Evolutionary conservation across 805 yeast genomes (phyloP).

Genomic region (Wickerhamiella alocasiicola): DNA sequence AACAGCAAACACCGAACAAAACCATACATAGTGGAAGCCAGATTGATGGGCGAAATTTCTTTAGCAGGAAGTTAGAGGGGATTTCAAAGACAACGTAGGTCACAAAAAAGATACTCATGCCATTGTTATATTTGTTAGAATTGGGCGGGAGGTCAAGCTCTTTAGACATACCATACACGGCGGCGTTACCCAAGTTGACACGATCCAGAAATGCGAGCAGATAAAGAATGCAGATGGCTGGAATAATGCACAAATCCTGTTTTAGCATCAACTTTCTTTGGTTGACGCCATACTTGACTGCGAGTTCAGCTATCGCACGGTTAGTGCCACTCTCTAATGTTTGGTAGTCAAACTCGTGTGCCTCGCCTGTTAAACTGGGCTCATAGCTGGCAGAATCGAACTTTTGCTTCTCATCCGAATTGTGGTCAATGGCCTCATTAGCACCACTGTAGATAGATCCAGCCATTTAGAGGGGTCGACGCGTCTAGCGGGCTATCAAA

Average conservation of each 20-base stretch:
- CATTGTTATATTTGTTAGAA: constrained; percentile 33
- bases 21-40: constrained; percentile 27
- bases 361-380: too few species aligned
- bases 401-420: too few species aligned
- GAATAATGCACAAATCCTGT: constrained; percentile 33
- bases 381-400: too few species aligned
- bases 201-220: constrained; percentile 36
- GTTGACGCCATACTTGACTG: constrained; percentile 38
- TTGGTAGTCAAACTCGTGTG: too few species aligned
- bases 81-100: constrained; percentile 30
- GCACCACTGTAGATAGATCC: too few species aligned
- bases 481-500: too few species aligned
- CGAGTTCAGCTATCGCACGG: too few species aligned
- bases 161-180: constrained; percentile 32
- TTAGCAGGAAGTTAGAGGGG: constrained; percentile 27
- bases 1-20: constrained; percentile 29
- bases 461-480: too few species aligned
- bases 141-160: constrained; percentile 28
- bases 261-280: constrained; percentile 45
- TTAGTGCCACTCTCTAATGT: too few species aligned
- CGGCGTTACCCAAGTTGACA: constrained; percentile 37
- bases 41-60: constrained; percentile 27
- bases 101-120: constrained; percentile 31
- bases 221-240: constrained; percentile 34
- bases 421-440: too few species aligned